Evolutionary conservation across 352 stramenopile genomes (phyloP).

Genomic region (Phytopythium aichiense): DNA sequence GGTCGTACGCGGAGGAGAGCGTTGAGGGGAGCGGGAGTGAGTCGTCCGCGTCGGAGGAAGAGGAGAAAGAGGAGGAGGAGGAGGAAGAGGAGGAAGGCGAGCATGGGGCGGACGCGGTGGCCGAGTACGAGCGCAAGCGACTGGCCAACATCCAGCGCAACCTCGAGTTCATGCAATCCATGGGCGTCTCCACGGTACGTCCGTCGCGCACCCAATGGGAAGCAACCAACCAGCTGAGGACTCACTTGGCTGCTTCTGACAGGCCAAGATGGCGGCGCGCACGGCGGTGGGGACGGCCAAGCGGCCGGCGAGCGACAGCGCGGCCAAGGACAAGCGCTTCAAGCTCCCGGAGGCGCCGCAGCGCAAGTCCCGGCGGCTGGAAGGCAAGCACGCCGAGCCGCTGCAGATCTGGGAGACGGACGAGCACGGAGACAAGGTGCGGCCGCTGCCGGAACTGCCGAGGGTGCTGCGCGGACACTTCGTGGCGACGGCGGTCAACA

Average conservation of each 20-base stretch:
- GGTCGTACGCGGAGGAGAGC: constrained; percentile 6
- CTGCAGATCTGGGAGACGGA: constrained; percentile 19
- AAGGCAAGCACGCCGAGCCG: constrained; percentile 53
- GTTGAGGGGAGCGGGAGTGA: constrained; percentile 1
- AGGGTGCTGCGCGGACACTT: constrained; percentile 21
- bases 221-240: no score
- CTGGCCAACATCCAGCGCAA: constrained; percentile 84
- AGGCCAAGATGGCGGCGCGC: constrained; percentile 63
- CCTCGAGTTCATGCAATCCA: constrained; percentile 77
- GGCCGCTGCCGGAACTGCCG: neutral
- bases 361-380: constrained; percentile 61
- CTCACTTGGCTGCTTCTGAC: neutral
- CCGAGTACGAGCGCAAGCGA: constrained; percentile 79
- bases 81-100: constrained; percentile 2
- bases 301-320: neutral
- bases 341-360: constrained; percentile 17
- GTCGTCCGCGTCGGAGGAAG: constrained; percentile 3
- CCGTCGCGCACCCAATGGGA: neutral
- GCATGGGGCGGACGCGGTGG: constrained; percentile 20
- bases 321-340: constrained; percentile 17
- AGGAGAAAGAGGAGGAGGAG: constrained; percentile 3
- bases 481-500: constrained; percentile 27
- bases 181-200: constrained; percentile 67
- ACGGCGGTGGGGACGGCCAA: constrained; percentile 26
- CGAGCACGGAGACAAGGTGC: constrained; percentile 4